Percentiles rank a stretch among this genome's conserved stretches.
phyloP scores from a whole-genome alignment of 169 alveolate genomes.

The Babesia ovis region DNA sequence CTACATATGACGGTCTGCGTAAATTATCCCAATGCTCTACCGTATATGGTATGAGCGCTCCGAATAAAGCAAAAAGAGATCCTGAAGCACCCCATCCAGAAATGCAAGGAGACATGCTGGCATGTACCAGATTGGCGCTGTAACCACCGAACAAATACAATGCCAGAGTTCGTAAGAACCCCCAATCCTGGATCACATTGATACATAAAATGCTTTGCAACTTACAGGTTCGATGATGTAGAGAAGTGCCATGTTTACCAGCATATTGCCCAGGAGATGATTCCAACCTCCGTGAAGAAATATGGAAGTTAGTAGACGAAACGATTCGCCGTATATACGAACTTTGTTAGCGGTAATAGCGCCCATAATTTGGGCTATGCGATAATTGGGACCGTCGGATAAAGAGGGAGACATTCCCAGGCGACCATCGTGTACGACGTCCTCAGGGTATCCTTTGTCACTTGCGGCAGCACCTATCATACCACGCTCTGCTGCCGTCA shows the following conservation, averaged over 20 bases:
- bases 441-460: slow-evolving; percentile 77
- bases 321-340: slow-evolving; percentile 78
- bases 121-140: slow-evolving; percentile 78
- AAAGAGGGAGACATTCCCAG: slow-evolving; percentile 23
- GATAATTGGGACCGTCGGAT: slow-evolving; percentile 70
- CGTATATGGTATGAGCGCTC: slow-evolving; percentile 81
- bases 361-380: slow-evolving; percentile 67
- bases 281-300: slow-evolving; percentile 83
- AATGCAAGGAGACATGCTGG: slow-evolving; percentile 84
- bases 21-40: slow-evolving; percentile 82
- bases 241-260: slow-evolving; percentile 77
- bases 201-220: background rate
- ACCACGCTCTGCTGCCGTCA: slow-evolving; percentile 65
- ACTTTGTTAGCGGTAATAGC: slow-evolving; percentile 75
- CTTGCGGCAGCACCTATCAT: slow-evolving; percentile 68
- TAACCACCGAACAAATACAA: slow-evolving; percentile 75
- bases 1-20: slow-evolving; percentile 73
- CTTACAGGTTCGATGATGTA: slow-evolving; percentile 85
- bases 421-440: background rate
- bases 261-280: slow-evolving; percentile 76
- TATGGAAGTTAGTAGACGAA: slow-evolving; percentile 81
- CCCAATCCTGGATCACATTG: slow-evolving; percentile 80
- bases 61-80: slow-evolving; percentile 85
- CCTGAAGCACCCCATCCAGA: slow-evolving; percentile 88
- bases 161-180: slow-evolving; percentile 77